phyloP scores from a whole-genome alignment of 2,329 filamentous ascomycete genomes.

The Rhynchosporium agropyri region DNA sequence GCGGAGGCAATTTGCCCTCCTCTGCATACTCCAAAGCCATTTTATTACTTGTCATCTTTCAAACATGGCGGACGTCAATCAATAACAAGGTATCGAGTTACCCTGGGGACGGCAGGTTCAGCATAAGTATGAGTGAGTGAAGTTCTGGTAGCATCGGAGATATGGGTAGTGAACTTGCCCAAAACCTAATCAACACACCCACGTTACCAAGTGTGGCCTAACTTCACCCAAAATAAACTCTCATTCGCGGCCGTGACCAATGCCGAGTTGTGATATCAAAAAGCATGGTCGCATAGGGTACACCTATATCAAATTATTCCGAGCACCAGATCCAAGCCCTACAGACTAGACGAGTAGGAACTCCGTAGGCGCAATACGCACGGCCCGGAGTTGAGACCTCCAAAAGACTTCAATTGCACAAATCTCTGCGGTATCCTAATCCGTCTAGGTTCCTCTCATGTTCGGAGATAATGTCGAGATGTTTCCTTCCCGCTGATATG shows the following conservation, averaged over 20 bases:
- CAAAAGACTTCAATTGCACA: background rate
- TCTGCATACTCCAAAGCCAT: slow-evolving; percentile 21
- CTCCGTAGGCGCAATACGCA: slow-evolving; percentile 1
- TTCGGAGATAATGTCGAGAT: background rate
- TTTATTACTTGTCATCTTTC: slow-evolving; percentile 14
- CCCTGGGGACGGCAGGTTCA: background rate
- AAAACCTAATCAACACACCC: slow-evolving; percentile 10
- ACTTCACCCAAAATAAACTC: slow-evolving; percentile 1
- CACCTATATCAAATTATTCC: background rate
- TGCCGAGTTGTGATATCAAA: slow-evolving; percentile 14
- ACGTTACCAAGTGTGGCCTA: slow-evolving; percentile 5
- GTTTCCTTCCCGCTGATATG: slow-evolving; percentile 1
- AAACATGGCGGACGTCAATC: slow-evolving; percentile 17
- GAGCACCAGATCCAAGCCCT: slow-evolving; percentile 8
- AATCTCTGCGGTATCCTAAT: background rate
- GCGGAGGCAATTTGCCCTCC: slow-evolving; percentile 19
- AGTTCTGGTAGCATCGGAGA: background rate
- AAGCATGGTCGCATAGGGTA: background rate
- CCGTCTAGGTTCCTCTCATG: slow-evolving; percentile 1
- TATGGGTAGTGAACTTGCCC: background rate
- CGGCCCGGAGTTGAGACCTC: slow-evolving; percentile 16
- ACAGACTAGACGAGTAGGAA: background rate
- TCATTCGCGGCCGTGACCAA: slow-evolving; percentile 1
- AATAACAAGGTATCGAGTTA: slow-evolving; percentile 3
- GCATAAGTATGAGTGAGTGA: slow-evolving; percentile 9